These are phyloP conservation scores for Peltaster fructicola DNA, from an alignment of 2,329 filamentous ascomycete species.

Conservation along the genomic window DNA sequence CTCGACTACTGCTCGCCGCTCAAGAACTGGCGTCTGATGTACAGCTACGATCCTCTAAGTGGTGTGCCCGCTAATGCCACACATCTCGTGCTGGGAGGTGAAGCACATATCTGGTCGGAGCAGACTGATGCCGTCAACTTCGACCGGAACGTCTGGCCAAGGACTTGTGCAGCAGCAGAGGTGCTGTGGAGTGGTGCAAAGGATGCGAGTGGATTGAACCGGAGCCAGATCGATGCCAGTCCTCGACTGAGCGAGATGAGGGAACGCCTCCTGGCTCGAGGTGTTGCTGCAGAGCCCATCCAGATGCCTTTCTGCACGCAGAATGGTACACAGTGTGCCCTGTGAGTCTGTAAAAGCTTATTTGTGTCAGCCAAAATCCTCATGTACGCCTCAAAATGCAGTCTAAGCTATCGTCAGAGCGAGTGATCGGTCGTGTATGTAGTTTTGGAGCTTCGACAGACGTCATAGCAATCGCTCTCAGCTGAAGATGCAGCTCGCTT, in stretches of 20 bases:
- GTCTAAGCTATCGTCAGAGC: no score
- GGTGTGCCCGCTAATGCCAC: slow-evolving; percentile 44
- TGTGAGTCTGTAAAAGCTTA: no score
- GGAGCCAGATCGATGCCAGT: slow-evolving; percentile 51
- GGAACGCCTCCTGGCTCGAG: slow-evolving; percentile 53
- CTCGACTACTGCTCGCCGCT: slow-evolving; percentile 63
- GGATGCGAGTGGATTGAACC: slow-evolving; percentile 47
- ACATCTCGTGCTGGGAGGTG: slow-evolving; percentile 60
- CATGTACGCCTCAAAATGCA: no score
- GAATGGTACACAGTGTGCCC: slow-evolving; percentile 33
- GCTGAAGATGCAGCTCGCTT: no score
- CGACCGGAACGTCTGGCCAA: slow-evolving; percentile 62
- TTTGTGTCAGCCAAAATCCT: no score
- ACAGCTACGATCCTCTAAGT: slow-evolving; percentile 57
- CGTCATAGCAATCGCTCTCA: no score
- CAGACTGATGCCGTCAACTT: slow-evolving; percentile 58
- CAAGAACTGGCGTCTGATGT: slow-evolving; percentile 69
- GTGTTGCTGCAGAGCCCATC: slow-evolving; percentile 46
- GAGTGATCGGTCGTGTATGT: no score
- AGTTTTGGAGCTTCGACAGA: no score
- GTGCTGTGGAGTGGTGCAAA: slow-evolving; percentile 61
- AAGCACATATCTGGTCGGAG: slow-evolving; percentile 68
- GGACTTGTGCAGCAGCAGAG: slow-evolving; percentile 56
- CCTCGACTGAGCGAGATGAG: slow-evolving; percentile 58
- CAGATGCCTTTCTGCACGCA: slow-evolving; percentile 59